These are phyloP conservation scores for Stemphylium lycopersici DNA, from an alignment of 2,329 filamentous ascomycete species.

Conservation along the genomic window DNA sequence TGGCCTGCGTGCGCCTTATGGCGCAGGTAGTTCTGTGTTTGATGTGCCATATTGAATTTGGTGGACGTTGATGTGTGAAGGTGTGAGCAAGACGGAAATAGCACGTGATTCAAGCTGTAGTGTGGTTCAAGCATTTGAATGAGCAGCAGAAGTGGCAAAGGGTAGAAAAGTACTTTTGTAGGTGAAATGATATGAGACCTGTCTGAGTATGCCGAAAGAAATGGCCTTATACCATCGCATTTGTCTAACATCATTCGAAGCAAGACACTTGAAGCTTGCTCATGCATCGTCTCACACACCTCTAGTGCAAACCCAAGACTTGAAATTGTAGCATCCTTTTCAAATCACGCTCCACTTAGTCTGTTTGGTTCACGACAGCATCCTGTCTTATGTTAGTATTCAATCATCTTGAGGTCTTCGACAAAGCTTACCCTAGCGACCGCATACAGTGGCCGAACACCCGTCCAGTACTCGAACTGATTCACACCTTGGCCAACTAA, in stretches of 20 bases:
- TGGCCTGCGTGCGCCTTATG: too few relatives aligned
- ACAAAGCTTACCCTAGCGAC: constrained; percentile 64
- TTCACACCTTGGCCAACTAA: constrained; percentile 83
- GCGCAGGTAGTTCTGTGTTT: too few relatives aligned
- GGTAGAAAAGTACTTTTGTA: too few relatives aligned
- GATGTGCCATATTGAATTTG: too few relatives aligned
- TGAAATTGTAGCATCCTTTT: too few relatives aligned
- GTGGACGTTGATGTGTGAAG: too few relatives aligned
- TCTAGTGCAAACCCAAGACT: neutral
- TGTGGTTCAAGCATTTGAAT: too few relatives aligned
- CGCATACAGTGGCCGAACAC: constrained; percentile 73
- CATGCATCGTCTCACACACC: neutral
- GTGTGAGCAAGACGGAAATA: too few relatives aligned
- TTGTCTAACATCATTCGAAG: neutral
- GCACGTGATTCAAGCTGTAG: too few relatives aligned
- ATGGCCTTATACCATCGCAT: neutral
- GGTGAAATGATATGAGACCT: too few relatives aligned
- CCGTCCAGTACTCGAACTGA: constrained; percentile 89
- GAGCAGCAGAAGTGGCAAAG: too few relatives aligned
- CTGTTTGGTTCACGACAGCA: constrained; percentile 24
- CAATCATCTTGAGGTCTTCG: neutral
- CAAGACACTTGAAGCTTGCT: neutral
- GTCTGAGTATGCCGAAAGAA: too few relatives aligned
- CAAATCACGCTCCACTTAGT: neutral
- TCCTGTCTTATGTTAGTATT: constrained; percentile 18